These are phyloP conservation scores for Dionaea muscipula DNA, from an alignment of 179 eudicot genomes.

Conservation along the genomic window DNA sequence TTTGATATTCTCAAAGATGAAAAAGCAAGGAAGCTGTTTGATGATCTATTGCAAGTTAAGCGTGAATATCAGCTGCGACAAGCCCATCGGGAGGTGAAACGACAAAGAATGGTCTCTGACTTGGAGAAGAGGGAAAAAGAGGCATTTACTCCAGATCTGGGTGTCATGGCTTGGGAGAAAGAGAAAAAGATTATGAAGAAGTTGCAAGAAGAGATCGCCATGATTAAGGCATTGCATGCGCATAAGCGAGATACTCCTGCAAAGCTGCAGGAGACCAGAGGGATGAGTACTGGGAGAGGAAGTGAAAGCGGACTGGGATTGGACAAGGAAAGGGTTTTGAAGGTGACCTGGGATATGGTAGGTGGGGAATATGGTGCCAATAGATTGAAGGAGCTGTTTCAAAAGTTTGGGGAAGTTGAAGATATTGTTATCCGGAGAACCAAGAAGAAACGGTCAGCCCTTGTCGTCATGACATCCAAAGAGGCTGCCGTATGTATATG, in stretches of 20 bases:
- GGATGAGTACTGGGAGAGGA: slow-evolving; percentile 11
- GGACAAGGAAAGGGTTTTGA: slow-evolving; percentile 57
- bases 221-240: slow-evolving; percentile 42
- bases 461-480: slow-evolving; percentile 61
- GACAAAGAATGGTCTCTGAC: slow-evolving; percentile 72
- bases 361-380: slow-evolving; percentile 52
- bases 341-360: slow-evolving; percentile 70
- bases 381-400: slow-evolving; percentile 40
- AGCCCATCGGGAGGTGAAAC: slow-evolving; percentile 47
- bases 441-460: slow-evolving; percentile 57
- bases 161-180: slow-evolving; percentile 31
- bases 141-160: slow-evolving; percentile 31
- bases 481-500: slow-evolving; percentile 48
- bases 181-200: slow-evolving; percentile 58
- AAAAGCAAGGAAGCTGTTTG: slow-evolving; percentile 49
- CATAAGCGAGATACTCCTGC: slow-evolving; percentile 19
- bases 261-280: slow-evolving; percentile 13
- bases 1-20: slow-evolving; percentile 62
- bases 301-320: slow-evolving; percentile 18
- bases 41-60: slow-evolving; percentile 51
- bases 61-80: slow-evolving; percentile 42
- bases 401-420: slow-evolving; percentile 60
- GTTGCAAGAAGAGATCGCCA: slow-evolving; percentile 53
- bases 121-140: slow-evolving; percentile 61
- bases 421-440: slow-evolving; percentile 64